phyloP scores from a whole-genome alignment of 768 basidiomycete genomes.

The Tulasnella sp. region DNA sequence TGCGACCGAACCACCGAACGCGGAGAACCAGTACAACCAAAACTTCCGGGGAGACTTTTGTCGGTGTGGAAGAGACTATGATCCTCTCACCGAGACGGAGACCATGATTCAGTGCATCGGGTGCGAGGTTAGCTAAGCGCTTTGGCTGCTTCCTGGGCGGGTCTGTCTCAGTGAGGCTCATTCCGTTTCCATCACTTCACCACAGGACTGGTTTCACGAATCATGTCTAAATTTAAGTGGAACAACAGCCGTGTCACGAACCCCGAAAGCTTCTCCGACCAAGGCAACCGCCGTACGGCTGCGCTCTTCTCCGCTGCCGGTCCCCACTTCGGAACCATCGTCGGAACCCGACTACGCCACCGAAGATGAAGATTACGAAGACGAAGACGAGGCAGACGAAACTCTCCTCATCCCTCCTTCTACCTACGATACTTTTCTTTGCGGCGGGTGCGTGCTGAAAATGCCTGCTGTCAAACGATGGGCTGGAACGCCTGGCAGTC shows the following conservation, averaged over 20 bases:
- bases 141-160: not conserved
- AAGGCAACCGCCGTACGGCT: not conserved
- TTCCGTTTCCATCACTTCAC: not conserved
- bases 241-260: slow-evolving; percentile 43
- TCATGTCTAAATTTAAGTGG: slow-evolving; percentile 68
- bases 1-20: slow-evolving; percentile 51
- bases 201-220: slow-evolving; percentile 90
- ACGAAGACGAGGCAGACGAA: slow-evolving; percentile 55
- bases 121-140: slow-evolving; percentile 60
- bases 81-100: slow-evolving; percentile 67
- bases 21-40: slow-evolving; percentile 49
- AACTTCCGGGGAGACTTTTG: slow-evolving; percentile 62
- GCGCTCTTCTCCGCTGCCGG: slow-evolving; percentile 10
- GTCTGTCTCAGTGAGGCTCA: not conserved
- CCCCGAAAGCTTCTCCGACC: slow-evolving; percentile 19
- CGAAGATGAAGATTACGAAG: slow-evolving; percentile 41
- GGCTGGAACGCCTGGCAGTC: slow-evolving; percentile 64
- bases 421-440: slow-evolving; percentile 74
- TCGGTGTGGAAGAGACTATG: slow-evolving; percentile 67
- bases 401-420: slow-evolving; percentile 58
- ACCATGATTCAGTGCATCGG: slow-evolving; percentile 86
- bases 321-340: slow-evolving; percentile 14
- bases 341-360: slow-evolving; percentile 24
- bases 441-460: slow-evolving; percentile 59
- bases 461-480: slow-evolving; percentile 53